Percentiles rank a stretch among this genome's conserved stretches.
phyloP scores from a whole-genome alignment of 2,329 filamentous ascomycete genomes.

The Penicillium sp. region DNA sequence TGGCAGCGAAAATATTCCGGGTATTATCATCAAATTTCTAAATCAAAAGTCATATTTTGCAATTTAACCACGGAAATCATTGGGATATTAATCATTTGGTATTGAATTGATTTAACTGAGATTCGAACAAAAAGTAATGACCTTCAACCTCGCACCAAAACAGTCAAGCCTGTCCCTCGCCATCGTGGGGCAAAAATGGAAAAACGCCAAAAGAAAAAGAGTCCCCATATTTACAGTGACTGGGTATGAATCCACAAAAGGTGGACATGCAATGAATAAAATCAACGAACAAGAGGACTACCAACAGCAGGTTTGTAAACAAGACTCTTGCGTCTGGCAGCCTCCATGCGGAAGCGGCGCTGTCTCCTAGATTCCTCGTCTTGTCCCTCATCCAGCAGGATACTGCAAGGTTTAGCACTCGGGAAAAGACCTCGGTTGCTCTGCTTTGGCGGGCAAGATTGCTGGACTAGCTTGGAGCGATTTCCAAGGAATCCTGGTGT shows the following conservation, averaged over 20 bases:
- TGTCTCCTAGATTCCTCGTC: slow-evolving; percentile 36
- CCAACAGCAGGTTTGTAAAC: slow-evolving; percentile 73
- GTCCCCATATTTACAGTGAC: slow-evolving; percentile 22
- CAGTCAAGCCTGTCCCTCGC: background rate
- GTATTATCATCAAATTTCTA: background rate
- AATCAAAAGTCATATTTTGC: background rate
- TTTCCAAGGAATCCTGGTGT: slow-evolving; percentile 49
- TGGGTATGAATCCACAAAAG: slow-evolving; percentile 14
- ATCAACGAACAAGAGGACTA: slow-evolving; percentile 62
- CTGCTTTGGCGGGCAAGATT: slow-evolving; percentile 56
- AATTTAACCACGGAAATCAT: background rate
- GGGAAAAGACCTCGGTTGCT: slow-evolving; percentile 44
- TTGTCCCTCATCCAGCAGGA: slow-evolving; percentile 13
- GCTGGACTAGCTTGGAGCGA: slow-evolving; percentile 46
- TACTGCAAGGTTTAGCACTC: slow-evolving; percentile 4
- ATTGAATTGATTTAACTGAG: background rate
- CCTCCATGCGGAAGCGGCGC: slow-evolving; percentile 63
- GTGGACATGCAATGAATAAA: slow-evolving; percentile 4
- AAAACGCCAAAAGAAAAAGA: slow-evolving; percentile 9
- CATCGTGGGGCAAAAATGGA: background rate
- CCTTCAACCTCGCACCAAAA: background rate
- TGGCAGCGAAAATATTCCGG: background rate
- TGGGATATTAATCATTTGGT: background rate
- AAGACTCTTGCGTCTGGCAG: slow-evolving; percentile 71
- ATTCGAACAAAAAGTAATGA: background rate